Percentiles rank a stretch among this genome's conserved stretches.
These are phyloP conservation scores for Chlorella sp. DNA, from an alignment of 139 green algal genomes.

Conservation along the genomic window DNA sequence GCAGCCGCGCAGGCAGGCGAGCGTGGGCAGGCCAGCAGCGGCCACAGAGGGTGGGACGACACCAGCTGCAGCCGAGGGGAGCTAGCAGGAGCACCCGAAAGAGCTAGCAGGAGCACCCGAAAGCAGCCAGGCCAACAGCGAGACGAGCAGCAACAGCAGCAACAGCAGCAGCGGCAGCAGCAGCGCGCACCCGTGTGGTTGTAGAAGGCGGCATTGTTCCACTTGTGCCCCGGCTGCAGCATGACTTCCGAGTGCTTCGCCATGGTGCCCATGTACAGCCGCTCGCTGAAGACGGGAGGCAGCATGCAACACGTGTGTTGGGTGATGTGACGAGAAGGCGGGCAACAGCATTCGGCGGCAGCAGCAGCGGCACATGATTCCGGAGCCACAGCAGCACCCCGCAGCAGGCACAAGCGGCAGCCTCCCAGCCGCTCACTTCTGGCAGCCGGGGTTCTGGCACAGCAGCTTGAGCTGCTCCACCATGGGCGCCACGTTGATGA, in stretches of 20 bases:
- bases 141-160: neutral
- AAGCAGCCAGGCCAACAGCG: neutral
- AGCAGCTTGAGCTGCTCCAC: constrained; percentile 47
- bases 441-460: constrained; percentile 47
- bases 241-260: constrained; percentile 50
- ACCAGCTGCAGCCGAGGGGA: neutral
- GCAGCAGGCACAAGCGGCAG: no score
- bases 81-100: neutral
- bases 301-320: no score
- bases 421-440: no score
- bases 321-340: no score
- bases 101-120: neutral
- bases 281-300: constrained; percentile 23
- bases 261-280: constrained; percentile 61
- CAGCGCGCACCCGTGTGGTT: constrained; percentile 50
- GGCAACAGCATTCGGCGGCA: no score
- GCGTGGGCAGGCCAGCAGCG: neutral
- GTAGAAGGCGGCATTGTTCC: constrained; percentile 59
- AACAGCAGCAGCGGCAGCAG: neutral
- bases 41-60: neutral
- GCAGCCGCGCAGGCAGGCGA: neutral
- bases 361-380: no score
- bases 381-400: neutral
- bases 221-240: constrained; percentile 60
- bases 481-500: constrained; percentile 52